Conservation (phyloP, 2,329 filamentous ascomycete genomes). For the Penicillium hesseltinei region DNA sequence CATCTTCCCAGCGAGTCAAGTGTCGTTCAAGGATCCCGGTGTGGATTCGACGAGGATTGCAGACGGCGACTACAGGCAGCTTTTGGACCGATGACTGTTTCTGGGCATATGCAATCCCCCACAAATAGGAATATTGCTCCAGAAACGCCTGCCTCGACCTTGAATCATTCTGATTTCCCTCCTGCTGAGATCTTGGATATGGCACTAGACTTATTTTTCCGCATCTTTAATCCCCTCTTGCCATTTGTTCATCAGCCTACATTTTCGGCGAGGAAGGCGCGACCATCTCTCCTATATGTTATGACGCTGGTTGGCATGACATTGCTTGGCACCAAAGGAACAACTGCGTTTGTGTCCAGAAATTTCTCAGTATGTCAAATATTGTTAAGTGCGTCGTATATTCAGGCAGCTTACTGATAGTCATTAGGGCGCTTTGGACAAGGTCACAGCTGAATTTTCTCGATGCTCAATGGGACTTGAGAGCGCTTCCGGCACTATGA, state of each 20-base stretch:
- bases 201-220: constrained; percentile 54
- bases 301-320: constrained; percentile 56
- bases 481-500: constrained; percentile 44
- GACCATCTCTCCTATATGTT: constrained; percentile 48
- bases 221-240: constrained; percentile 53
- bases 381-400: not conserved
- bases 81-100: constrained; percentile 30
- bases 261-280: constrained; percentile 51
- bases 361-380: constrained; percentile 41
- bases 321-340: constrained; percentile 52
- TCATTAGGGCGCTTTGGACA: constrained; percentile 35
- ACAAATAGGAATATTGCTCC: constrained; percentile 19
- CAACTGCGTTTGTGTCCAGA: constrained; percentile 49
- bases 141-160: constrained; percentile 20
- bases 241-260: constrained; percentile 56
- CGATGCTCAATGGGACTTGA: constrained; percentile 43
- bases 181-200: constrained; percentile 55
- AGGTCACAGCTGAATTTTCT: constrained; percentile 44
- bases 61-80: constrained; percentile 39
- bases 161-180: constrained; percentile 41
- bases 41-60: constrained; percentile 45
- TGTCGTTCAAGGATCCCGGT: constrained; percentile 32
- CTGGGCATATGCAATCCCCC: constrained; percentile 20
- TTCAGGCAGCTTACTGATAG: not conserved
- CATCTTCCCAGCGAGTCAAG: constrained; percentile 22